Conservation (phyloP, 169 alveolate genomes). For the Babesia bovis region DNA sequence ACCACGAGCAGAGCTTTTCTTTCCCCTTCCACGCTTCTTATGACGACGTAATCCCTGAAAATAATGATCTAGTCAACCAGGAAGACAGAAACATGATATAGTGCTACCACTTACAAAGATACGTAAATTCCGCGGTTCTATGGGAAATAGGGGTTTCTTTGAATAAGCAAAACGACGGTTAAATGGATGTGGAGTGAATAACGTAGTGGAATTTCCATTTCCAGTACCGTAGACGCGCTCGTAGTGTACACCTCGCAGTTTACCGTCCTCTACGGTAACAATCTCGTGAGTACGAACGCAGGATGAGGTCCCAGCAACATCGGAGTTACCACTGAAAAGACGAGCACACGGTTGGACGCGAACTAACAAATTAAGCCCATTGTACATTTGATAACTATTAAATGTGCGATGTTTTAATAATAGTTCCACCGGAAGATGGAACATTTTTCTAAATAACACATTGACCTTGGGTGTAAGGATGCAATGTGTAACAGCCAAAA, state of each 20-base stretch:
- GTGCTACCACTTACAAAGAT: constrained; percentile 63
- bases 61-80: neutral
- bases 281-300: constrained; percentile 4
- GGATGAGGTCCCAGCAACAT: neutral
- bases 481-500: neutral
- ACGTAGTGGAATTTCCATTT: neutral
- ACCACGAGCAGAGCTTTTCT: constrained; percentile 80
- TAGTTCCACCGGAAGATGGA: constrained; percentile 21
- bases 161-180: constrained; percentile 79
- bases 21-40: constrained; percentile 82
- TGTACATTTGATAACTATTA: neutral
- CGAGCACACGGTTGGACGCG: neutral
- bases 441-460: constrained; percentile 20
- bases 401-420: neutral
- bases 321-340: neutral
- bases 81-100: neutral
- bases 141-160: constrained; percentile 80
- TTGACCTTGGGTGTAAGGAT: too few species aligned
- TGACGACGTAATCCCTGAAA: constrained; percentile 68
- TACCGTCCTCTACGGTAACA: constrained; percentile 40
- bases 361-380: neutral
- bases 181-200: constrained; percentile 77
- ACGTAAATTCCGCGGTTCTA: constrained; percentile 79
- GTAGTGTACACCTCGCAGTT: constrained; percentile 60
- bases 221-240: neutral